Evolutionary conservation across 768 basidiomycete species (phyloP).

Genomic region (Terana coerulea): DNA sequence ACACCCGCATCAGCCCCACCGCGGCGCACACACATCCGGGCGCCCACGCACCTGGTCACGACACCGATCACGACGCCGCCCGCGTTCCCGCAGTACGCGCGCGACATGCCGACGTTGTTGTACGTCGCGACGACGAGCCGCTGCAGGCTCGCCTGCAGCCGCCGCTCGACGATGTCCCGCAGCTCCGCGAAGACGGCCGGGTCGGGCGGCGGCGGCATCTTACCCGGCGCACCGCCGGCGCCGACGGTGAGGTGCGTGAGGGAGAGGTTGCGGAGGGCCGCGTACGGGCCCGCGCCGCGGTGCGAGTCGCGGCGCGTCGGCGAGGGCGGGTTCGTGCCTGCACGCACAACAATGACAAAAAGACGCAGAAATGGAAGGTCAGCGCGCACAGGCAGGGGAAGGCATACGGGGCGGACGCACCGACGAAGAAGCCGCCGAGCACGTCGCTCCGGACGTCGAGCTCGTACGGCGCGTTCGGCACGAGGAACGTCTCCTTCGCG

Average conservation of each 20-base stretch:
- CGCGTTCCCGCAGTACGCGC: slow-evolving; percentile 66
- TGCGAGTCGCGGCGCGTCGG: not conserved
- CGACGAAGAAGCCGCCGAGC: slow-evolving; percentile 40
- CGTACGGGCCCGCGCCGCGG: not conserved
- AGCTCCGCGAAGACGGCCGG: slow-evolving; percentile 61
- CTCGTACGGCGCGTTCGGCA: slow-evolving; percentile 66
- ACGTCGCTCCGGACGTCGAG: slow-evolving; percentile 65
- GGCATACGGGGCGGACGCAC: too few relatives aligned
- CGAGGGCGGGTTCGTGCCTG: too few relatives aligned
- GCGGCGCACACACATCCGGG: not conserved
- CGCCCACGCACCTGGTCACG: slow-evolving; percentile 33
- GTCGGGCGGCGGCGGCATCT: slow-evolving; percentile 47
- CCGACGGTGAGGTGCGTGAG: too few relatives aligned
- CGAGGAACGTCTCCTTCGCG: slow-evolving; percentile 79
- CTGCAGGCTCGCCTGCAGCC: slow-evolving; percentile 60
- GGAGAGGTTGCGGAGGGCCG: not conserved
- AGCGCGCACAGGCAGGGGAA: too few relatives aligned
- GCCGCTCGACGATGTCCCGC: slow-evolving; percentile 49
- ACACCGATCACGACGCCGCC: slow-evolving; percentile 53
- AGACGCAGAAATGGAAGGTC: too few relatives aligned
- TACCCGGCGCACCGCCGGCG: not conserved
- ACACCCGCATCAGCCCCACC: not conserved
- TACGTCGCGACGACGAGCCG: slow-evolving; percentile 65
- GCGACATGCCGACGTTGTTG: slow-evolving; percentile 65
- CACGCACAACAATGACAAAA: too few relatives aligned